These are phyloP conservation scores for Penicillium sp. DNA, from an alignment of 2,329 filamentous ascomycete genomes.

Conservation along the genomic window DNA sequence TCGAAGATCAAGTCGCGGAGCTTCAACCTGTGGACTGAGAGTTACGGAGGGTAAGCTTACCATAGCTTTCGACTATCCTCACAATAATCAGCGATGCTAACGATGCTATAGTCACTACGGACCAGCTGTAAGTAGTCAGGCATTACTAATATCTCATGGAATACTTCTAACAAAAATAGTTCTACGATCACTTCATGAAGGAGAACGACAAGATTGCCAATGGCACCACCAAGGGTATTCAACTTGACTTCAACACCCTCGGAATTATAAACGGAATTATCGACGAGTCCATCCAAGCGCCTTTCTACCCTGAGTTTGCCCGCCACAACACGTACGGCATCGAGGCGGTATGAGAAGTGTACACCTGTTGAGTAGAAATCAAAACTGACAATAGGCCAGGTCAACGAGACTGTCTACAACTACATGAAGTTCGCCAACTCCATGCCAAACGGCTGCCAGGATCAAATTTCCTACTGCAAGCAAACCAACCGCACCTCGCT, in stretches of 20 bases:
- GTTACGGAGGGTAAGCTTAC: slow-evolving; percentile 48
- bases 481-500: slow-evolving; percentile 61
- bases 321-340: slow-evolving; percentile 60
- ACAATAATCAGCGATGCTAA: neutral
- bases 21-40: slow-evolving; percentile 64
- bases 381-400: slow-evolving; percentile 16
- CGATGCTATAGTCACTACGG: slow-evolving; percentile 51
- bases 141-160: neutral
- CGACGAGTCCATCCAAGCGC: slow-evolving; percentile 54
- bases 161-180: slow-evolving; percentile 35
- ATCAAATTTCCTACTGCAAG: slow-evolving; percentile 69
- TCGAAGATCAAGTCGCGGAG: slow-evolving; percentile 53
- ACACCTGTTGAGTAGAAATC: neutral
- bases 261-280: slow-evolving; percentile 61
- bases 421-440: slow-evolving; percentile 60
- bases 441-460: slow-evolving; percentile 63
- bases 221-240: slow-evolving; percentile 50
- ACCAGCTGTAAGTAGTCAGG: slow-evolving; percentile 39
- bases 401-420: slow-evolving; percentile 62
- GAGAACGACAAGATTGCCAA: slow-evolving; percentile 59
- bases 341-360: slow-evolving; percentile 31
- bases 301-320: slow-evolving; percentile 55
- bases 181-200: slow-evolving; percentile 60
- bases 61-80: neutral
- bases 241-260: slow-evolving; percentile 57